These are phyloP conservation scores for Eimeria falciformis DNA, from an alignment of 169 alveolate genomes.

Conservation along the genomic window DNA sequence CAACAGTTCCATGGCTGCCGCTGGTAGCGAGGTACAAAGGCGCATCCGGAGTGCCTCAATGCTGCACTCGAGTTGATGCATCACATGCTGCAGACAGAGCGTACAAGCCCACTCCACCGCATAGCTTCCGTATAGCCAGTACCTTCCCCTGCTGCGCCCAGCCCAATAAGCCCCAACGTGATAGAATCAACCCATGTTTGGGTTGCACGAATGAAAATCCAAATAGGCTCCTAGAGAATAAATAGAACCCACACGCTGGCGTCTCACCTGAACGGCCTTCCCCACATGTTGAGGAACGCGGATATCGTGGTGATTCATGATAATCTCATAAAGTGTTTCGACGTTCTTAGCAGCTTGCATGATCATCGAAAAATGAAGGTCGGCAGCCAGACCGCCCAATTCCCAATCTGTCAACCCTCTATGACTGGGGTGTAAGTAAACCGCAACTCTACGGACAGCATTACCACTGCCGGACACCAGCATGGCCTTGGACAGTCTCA, in stretches of 20 bases:
- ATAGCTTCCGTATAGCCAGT: no score
- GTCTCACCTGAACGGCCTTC: constrained; percentile 2
- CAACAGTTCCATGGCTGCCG: constrained; percentile 43
- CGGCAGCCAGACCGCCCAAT: constrained; percentile 27
- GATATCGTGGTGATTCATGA: not conserved
- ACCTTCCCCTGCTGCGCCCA: not conserved
- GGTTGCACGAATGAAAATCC: not conserved
- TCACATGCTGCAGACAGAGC: constrained; percentile 5
- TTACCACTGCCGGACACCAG: not conserved
- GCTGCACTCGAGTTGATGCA: constrained; percentile 51
- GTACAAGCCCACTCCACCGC: not conserved
- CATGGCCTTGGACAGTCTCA: constrained; percentile 11
- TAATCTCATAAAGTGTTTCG: not conserved
- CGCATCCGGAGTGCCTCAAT: constrained; percentile 51
- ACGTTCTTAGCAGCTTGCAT: constrained; percentile 30
- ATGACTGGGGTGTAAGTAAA: constrained; percentile 57
- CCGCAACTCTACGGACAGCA: not conserved
- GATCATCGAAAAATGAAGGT: constrained; percentile 26
- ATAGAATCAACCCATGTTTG: not conserved
- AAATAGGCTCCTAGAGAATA: not conserved
- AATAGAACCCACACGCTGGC: not conserved
- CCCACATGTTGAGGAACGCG: constrained; percentile 29
- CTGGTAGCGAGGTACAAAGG: constrained; percentile 45
- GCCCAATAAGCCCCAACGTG: not conserved
- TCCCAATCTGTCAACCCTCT: constrained; percentile 51